Base-by-base conservation (phyloP, 108 stramenopile genomes). In the Tribonema minus region DNA sequence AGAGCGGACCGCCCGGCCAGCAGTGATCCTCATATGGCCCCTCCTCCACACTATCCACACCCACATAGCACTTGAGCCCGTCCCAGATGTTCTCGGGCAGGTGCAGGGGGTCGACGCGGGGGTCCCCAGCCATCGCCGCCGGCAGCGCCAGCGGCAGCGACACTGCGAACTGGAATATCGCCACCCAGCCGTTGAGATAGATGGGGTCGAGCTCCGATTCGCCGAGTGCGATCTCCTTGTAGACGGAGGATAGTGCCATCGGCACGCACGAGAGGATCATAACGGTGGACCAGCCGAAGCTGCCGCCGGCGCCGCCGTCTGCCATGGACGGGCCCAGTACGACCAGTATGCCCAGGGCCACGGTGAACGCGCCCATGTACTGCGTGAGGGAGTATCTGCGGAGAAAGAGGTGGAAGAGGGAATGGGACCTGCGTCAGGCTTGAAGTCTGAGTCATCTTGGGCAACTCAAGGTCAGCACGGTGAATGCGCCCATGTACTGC, bases 211-310 rank as follows among this genome's bases (percentile, higher is more conserved):
- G 71, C 71, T 72, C 71, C 33, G 71, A 62, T 93, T 88, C 87
- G 20, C 89, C 90, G 25, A 94, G 67, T 15, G 90, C 91, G 67
- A 91, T 91, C 86, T 96, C 93, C 82, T 96, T 96, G 89, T 96
- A 96, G 15, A 96, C 92, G 29, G 87, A 90, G 3, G 90, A 91
- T 59, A 95, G 72, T 3, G 90, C 89, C 92, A 94, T 96, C 29
- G 95, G 95, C 28, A 96, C 84, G 74, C 92, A 93, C 64, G 90
- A 89, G 9, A 88, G 40, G 41, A 96, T 79, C 71, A 93, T 87
- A 32, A 95, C 88, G 28, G 90, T 54, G 20, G 91, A 69, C 94
- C 94, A 96, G 25, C n/a, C n/a, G n/a, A n/a, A n/a, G n/a, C n/a
- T n/a, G n/a, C 38, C 38, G 38, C n/a, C n/a, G n/a, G n/a, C n/a